phyloP scores from a whole-genome alignment of 805 yeast genomes.

The Starmerella vaccinii region DNA sequence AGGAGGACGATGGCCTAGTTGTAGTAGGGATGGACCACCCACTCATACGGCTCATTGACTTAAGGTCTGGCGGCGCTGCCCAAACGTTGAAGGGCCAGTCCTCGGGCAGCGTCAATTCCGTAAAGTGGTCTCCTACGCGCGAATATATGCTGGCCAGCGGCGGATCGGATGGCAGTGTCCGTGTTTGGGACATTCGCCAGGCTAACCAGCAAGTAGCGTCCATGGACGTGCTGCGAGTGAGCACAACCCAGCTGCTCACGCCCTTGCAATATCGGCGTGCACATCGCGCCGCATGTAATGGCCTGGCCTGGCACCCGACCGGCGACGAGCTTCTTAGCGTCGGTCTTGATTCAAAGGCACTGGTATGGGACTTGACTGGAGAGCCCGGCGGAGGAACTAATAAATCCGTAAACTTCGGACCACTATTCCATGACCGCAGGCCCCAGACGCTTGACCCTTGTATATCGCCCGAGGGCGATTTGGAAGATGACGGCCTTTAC shows the following conservation, averaged over 20 bases:
- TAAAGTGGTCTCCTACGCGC: slow-evolving; percentile 66
- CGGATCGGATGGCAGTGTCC: slow-evolving; percentile 67
- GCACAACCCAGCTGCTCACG: slow-evolving; percentile 25
- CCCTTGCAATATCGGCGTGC: slow-evolving; percentile 40
- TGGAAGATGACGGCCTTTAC: slow-evolving; percentile 30
- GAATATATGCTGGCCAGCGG: slow-evolving; percentile 62
- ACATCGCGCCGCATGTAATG: slow-evolving; percentile 71
- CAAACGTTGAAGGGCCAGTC: slow-evolving; percentile 59
- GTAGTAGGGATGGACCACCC: slow-evolving; percentile 66
- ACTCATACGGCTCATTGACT: slow-evolving; percentile 57
- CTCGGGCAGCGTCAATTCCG: slow-evolving; percentile 42
- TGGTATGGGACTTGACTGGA: slow-evolving; percentile 63
- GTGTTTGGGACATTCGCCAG: slow-evolving; percentile 77
- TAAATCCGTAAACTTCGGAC: slow-evolving; percentile 65
- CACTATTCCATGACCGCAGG: slow-evolving; percentile 56
- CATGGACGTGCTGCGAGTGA: slow-evolving; percentile 47
- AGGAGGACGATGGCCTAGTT: slow-evolving; percentile 41
- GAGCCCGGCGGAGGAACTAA: slow-evolving; percentile 40
- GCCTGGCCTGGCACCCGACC: slow-evolving; percentile 57
- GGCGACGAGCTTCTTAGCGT: slow-evolving; percentile 56
- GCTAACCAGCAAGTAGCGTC: slow-evolving; percentile 53
- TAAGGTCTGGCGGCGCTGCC: slow-evolving; percentile 61
- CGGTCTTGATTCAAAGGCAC: slow-evolving; percentile 70
- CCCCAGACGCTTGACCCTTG: slow-evolving; percentile 48
- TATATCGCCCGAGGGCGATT: slow-evolving; percentile 43